Percentiles rank a stretch among this genome's conserved stretches.
These are phyloP conservation scores for Strombidium stylifer DNA, from an alignment of 73 alveolate species.

Conservation along the genomic window DNA sequence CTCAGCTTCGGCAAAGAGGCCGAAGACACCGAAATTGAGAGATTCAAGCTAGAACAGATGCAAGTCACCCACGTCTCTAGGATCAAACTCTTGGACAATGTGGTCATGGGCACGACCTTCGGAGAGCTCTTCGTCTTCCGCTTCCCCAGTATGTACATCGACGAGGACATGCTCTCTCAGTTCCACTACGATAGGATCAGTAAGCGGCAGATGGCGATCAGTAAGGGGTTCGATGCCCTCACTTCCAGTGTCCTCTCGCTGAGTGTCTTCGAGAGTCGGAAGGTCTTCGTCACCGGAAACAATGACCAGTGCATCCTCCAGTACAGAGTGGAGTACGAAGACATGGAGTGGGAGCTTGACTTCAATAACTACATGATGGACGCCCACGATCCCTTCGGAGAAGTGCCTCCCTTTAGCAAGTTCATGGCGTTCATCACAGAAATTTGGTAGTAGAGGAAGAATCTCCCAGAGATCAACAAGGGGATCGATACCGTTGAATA, in stretches of 20 bases:
- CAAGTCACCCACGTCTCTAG: too few relatives aligned
- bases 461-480: too few relatives aligned
- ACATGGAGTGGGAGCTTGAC: constrained; percentile 77
- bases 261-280: constrained; percentile 36
- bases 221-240: constrained; percentile 57
- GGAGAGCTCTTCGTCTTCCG: constrained; percentile 62
- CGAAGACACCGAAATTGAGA: too few relatives aligned
- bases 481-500: too few relatives aligned
- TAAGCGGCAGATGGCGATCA: constrained; percentile 53
- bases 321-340: constrained; percentile 74
- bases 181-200: constrained; percentile 19
- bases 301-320: constrained; percentile 46
- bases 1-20: too few relatives aligned
- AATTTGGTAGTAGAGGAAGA: too few relatives aligned
- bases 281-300: constrained; percentile 23
- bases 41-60: too few relatives aligned
- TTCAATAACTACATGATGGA: too few relatives aligned
- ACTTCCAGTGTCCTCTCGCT: constrained; percentile 43
- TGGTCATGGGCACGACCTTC: constrained; percentile 37
- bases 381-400: too few relatives aligned
- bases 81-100: constrained; percentile 26
- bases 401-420: too few relatives aligned
- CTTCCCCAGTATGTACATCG: constrained; percentile 54
- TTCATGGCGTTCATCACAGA: too few relatives aligned
- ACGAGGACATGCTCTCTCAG: constrained; percentile 26